These are phyloP conservation scores for Fermentozyma sake DNA, from an alignment of 1,139 yeast species.

Conservation along the genomic window DNA sequence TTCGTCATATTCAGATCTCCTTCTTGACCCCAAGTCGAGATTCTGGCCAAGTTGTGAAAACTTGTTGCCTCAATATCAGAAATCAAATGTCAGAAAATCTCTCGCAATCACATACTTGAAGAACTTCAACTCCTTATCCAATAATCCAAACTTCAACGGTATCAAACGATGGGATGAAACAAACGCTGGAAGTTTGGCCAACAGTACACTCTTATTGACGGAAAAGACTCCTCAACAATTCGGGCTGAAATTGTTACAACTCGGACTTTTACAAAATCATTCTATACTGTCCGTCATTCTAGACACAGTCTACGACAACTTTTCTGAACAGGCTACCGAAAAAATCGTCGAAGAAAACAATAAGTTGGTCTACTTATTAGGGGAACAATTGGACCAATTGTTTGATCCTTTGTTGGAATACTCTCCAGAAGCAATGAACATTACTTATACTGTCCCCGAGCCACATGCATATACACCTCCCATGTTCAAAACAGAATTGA, in stretches of 20 bases:
- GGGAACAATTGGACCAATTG: conserved; percentile 80
- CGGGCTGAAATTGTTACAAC: conserved; percentile 44
- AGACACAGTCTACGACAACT: conserved; percentile 69
- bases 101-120: conserved; percentile 72
- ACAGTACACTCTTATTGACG: conserved; percentile 49
- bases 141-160: conserved; percentile 15
- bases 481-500: conserved; percentile 7
- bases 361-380: conserved; percentile 66
- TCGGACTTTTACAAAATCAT: conserved; percentile 62
- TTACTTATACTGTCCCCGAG: conserved; percentile 54
- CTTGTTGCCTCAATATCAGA: conserved; percentile 43
- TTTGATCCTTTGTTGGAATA: conserved; percentile 89
- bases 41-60: conserved; percentile 80
- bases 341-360: conserved; percentile 60
- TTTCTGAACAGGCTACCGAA: conserved; percentile 25
- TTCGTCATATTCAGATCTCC: conserved; percentile 55
- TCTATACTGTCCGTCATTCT: conserved; percentile 51
- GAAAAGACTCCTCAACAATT: conserved; percentile 50
- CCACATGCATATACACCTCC: conserved; percentile 10
- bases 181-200: conserved; percentile 71
- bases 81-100: conserved; percentile 64
- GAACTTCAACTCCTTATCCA: conserved; percentile 55
- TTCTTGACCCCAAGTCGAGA: conserved; percentile 57
- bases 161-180: conserved; percentile 61
- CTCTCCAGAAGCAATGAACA: conserved; percentile 82